Evolutionary conservation across 2,329 filamentous ascomycete species (phyloP), one percentile per base, ranked within the genome.

Genomic region (Ilyonectria mors-panacis): DNA sequence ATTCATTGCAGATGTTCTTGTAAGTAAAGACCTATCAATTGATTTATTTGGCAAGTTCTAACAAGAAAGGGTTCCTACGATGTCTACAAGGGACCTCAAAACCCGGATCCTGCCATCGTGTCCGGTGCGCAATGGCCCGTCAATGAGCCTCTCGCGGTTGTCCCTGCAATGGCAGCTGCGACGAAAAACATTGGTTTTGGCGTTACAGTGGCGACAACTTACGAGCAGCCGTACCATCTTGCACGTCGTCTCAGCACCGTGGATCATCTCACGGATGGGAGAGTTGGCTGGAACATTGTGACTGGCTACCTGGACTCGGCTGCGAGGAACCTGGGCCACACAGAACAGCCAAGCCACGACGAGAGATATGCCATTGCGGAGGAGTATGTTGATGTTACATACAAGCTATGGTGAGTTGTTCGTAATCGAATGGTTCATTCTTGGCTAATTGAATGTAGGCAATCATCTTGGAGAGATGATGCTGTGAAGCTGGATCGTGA

Each of bases 61-160:
- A 66, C 44, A 39, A 10, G 4, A 13, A 30, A 78, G 78, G 89
- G 88, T 4, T 89, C 89, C 6, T 92, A 93, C 74, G 91, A 93
- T 80, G 89, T 93, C 5, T 93, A 92, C 79, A 88, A 89, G 66
- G 86, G 89, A 0, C 88, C 88, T 12, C 67, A 67, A 10, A 79
- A 78, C 0, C 79, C 82, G 4, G 85, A 86, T 3, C 86, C 90
- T 0, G 88, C 89, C 0, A 86, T 92, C 55, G 77, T 84, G 1
- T 88, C 89, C 0, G 91, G 89, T 1, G 89, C 90, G 0, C 91
- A 93, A 77, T 93, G 89, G 86, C 91, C 91, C 0, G 88, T 92
- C n/a, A 92, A 91, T 66, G 91, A 93, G 75, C 91, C 91, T 0
- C 75, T 93, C 2, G 69, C 76, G 7, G 85, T 90, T 2, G 83